Base-by-base conservation (phyloP, 257 asterid genomes). In the Nicotiana knightiana region DNA sequence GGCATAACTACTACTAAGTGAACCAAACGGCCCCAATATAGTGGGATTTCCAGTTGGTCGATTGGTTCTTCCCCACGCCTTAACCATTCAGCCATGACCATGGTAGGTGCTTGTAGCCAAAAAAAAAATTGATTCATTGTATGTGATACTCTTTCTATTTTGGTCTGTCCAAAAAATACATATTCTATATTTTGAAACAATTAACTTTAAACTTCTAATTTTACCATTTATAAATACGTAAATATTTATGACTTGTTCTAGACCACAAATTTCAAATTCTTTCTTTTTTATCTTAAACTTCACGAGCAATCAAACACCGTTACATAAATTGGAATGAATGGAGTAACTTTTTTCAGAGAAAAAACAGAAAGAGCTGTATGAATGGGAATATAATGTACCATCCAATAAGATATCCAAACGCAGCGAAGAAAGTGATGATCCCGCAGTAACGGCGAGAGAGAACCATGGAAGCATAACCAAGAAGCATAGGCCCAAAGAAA, bases 361-460 rank as follows among this genome's bases (percentile, higher is more conserved):
- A 61, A 37, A 37, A 37, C 24, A 26, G 13, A 62, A 28, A 24
- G 57, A 68, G n/a, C 77, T 39, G n/a, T 39, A 39, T n/a, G 77
- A 68, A 0, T n/a, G 37, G 28, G 78, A 64, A 71, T 62, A 71
- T 65, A 73, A 39, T 83, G 32, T 86, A 94, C 99, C 99, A 96
- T 83, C 99, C 98, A 88, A 96, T 94, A 85, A 96, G 98, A 88
- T 94, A 96, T 6, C 98, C 97, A 83, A 96, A 94, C 48, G 94
- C 97, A 51, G 88, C 81, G 76, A 92, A 82, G 82, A 92, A 96
- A 63, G 98, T 88, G 77, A 96, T 82, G 84, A 88, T 82, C 86
- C 99, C 99, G 26, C 97, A 94, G 82, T 90, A 70, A 84, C 89
- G 91, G 1, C 97, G 90, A 33, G 80, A 85, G 1, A 94, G 35